Evolutionary conservation across 495 filamentous ascomycete species (phyloP), one percentile per base, ranked within the genome.

Genomic region (Neurospora sp.): DNA sequence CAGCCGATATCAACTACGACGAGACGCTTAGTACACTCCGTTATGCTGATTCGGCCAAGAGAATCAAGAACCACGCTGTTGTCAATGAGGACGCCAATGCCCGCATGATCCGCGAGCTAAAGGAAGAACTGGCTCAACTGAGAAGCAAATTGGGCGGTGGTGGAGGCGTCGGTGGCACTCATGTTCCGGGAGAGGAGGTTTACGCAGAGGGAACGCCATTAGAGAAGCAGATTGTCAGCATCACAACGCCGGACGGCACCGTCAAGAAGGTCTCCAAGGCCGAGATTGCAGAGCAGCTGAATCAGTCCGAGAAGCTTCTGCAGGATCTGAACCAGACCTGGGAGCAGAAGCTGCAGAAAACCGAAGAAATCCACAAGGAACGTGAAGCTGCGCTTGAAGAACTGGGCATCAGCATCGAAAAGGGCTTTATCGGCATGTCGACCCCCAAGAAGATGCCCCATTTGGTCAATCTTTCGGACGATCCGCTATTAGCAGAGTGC

Each of bases 1-100:
- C 96, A 5, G 96, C 96, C 72, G 96, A 99, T 83, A 98, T 99
- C 86, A 99, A 99, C 83, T 99, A 95, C 78, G 96, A 99, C 77
- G 96, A 99, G 81, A 98, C 96, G 14, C 86, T 99, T 8, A 93
- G 94, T 81, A 99, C 96, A 12, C 86, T 99, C 12, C 90, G 96
- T 73, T 99, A 99, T 84, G 96, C 96, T 66, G 96, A 99, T 81
- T 97, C 93, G 8, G 96, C 96, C 31, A 99, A 99, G 83, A 89
- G 96, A 76, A 99, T 99, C 86, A 98, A 98, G 93, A 98, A 99
- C 84, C 96, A 99, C 81, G 96, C 96, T 44, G 96, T 99, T 38
- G 92, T 99, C 80, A 99, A 99, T 85, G 96, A 99, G 80, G 96
- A 98, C 84, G 94, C 96, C 54, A 99, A 99, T 80, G 96, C 96